Percentiles rank a stretch among this genome's conserved stretches.
phyloP scores from a whole-genome alignment of 108 stramenopile genomes.

The Pseudonitzschia pungens region DNA sequence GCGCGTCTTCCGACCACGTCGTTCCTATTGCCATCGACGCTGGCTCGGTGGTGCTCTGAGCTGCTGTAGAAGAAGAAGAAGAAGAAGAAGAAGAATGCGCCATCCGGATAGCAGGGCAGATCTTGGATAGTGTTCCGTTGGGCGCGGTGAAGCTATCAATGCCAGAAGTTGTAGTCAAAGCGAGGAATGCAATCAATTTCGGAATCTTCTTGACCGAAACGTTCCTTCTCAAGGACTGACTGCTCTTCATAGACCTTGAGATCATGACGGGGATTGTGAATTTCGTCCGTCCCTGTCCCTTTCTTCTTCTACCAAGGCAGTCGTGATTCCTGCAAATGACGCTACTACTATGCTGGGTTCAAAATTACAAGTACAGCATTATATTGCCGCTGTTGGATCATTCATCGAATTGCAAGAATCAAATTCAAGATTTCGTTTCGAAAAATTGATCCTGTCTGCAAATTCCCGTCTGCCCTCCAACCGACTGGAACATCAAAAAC shows the following conservation, averaged over 20 bases:
- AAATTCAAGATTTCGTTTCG: no score
- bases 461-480: no score
- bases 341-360: no score
- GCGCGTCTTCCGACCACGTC: conserved; percentile 8
- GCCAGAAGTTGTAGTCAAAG: neutral
- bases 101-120: neutral
- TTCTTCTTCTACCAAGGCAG: no score
- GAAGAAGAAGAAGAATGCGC: neutral
- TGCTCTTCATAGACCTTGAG: neutral
- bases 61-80: neutral
- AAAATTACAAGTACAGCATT: no score
- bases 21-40: neutral
- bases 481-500: no score
- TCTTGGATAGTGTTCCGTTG: neutral
- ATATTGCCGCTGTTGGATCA: no score
- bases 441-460: no score
- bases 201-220: neutral
- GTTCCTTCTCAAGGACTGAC: neutral
- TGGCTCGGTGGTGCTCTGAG: neutral
- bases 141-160: neutral
- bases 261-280: neutral
- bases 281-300: no score
- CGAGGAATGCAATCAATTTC: conserved; percentile 1
- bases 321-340: no score
- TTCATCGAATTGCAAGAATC: no score